phyloP scores from a whole-genome alignment of 371 early-diverging fungal genomes.

The Zopfochytrium polystomum region DNA sequence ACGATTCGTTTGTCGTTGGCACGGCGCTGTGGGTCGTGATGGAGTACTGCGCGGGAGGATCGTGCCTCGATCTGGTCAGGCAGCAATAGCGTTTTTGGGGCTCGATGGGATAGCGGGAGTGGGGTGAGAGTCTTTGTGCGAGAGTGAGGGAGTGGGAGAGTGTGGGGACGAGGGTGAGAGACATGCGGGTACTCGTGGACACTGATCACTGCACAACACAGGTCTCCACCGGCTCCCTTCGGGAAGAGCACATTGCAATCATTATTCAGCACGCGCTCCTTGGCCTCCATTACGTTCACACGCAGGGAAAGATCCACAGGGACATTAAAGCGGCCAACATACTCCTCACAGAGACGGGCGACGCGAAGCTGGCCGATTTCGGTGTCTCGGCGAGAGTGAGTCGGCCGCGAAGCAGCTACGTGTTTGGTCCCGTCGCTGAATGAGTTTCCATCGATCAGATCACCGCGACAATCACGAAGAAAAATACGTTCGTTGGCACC shows the following conservation, averaged over 20 bases:
- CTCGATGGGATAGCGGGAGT: not conserved
- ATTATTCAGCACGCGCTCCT: conserved; percentile 81
- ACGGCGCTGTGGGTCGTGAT: conserved; percentile 45
- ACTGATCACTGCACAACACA: too few species aligned
- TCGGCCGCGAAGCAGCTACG: not conserved
- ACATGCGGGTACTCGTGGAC: too few species aligned
- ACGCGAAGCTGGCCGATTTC: conserved; percentile 95
- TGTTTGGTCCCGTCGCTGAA: not conserved
- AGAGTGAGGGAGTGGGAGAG: too few species aligned
- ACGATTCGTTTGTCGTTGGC: conserved; percentile 39
- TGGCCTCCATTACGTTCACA: conserved; percentile 91
- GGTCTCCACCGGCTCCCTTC: conserved; percentile 41
- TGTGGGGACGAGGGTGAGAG: too few species aligned
- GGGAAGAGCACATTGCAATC: conserved; percentile 84
- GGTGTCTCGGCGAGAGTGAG: conserved; percentile 86
- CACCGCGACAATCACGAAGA: conserved; percentile 42
- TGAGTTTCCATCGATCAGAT: conserved; percentile 31
- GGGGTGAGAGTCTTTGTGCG: not conserved
- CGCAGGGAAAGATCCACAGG: conserved; percentile 90
- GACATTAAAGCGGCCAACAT: conserved; percentile 79
- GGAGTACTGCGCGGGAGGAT: conserved; percentile 45
- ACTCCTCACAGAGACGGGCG: conserved; percentile 67
- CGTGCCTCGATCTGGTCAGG: conserved; percentile 42
- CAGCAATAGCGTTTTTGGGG: not conserved
- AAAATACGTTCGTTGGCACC: conserved; percentile 57